Base-by-base conservation (phyloP, 2,329 filamentous ascomycete species). In the Verticillium isaacii region DNA sequence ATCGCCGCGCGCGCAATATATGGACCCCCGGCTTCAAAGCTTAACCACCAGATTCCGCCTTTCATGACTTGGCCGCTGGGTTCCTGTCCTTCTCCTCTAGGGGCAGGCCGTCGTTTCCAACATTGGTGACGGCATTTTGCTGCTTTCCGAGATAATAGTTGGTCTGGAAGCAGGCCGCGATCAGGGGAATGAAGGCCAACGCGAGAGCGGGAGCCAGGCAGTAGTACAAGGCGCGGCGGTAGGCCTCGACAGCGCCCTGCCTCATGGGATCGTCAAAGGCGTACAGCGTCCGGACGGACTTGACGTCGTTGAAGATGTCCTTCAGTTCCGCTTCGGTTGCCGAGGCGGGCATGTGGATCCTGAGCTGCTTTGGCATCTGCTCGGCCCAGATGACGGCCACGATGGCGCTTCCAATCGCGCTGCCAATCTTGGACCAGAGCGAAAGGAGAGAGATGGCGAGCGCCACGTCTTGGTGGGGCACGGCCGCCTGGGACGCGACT, bases 331-430 rank as follows among this genome's bases (percentile, higher is more conserved):
- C 65, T 8, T 68, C 68, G 2, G 64, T 69, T 1, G 68, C 62
- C 1, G 60, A 54, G 2, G 64, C 59, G 3, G 69, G 69, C 3
- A 72, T 64, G n/a, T 70, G 63, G 29, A 61, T 55, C 3, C 67
- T 66, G 8, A 70, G 63, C 32, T 69, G 68, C 9, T 63, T 62
- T 3, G 66, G 68, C 68, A 71, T 70, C 57, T 70, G 65, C 8
- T 61, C 62, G 11, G 62, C 60, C 61, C 62, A 60, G 32, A 64
- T 61, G 32, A 64, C 58, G 14, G 61, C 62, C 2, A 61, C 60
- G 11, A 60, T 54, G 29, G 60, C 58, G n/a, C 62, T 64, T 12
- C 58, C 61, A n/a, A 62, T 61, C 29, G 62, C 62, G 8, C 58
- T 62, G 8, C 61, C 62, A 23, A 64, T 64, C 32, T 62, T 62